Percentiles rank a stretch among this genome's conserved stretches.
Conservation (phyloP, 805 yeast genomes). For the Saturnispora halmiae region DNA sequence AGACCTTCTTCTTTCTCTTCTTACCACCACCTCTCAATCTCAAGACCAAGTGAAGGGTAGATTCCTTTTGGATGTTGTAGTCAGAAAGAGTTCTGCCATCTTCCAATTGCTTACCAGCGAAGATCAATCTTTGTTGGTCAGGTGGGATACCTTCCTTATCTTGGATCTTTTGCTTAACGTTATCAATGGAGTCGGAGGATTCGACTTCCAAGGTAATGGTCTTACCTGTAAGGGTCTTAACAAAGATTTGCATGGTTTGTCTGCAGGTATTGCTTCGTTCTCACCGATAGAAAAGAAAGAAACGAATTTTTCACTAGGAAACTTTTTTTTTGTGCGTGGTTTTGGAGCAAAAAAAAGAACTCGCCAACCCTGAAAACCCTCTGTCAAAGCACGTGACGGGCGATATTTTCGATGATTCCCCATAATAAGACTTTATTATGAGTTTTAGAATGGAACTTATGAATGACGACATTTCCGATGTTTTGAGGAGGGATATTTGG, state of each 20-base stretch:
- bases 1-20: constrained; percentile 99
- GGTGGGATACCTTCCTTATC: constrained; percentile 98
- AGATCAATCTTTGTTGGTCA: constrained; percentile 94
- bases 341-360: too few species aligned
- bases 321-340: constrained; percentile 1
- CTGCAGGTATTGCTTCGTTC: constrained; percentile 71
- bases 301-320: too few species aligned
- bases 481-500: neutral
- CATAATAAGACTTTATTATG: constrained; percentile 3
- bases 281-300: constrained; percentile 11
- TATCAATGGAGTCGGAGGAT: constrained; percentile 95
- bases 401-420: neutral
- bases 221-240: constrained; percentile 53
- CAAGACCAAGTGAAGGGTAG: constrained; percentile 89
- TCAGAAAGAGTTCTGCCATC: constrained; percentile 94
- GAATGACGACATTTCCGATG: neutral
- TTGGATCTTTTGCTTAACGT: constrained; percentile 93
- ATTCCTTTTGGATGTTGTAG: constrained; percentile 98
- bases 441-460: neutral
- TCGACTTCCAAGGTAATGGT: constrained; percentile 88
- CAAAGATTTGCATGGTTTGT: constrained; percentile 67
- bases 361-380: constrained; percentile 6
- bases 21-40: constrained; percentile 99
- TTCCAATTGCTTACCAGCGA: constrained; percentile 96
- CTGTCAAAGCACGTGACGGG: constrained; percentile 6